These are phyloP conservation scores for Calonectria fujianensis DNA, from an alignment of 2,329 filamentous ascomycete species.

Conservation along the genomic window DNA sequence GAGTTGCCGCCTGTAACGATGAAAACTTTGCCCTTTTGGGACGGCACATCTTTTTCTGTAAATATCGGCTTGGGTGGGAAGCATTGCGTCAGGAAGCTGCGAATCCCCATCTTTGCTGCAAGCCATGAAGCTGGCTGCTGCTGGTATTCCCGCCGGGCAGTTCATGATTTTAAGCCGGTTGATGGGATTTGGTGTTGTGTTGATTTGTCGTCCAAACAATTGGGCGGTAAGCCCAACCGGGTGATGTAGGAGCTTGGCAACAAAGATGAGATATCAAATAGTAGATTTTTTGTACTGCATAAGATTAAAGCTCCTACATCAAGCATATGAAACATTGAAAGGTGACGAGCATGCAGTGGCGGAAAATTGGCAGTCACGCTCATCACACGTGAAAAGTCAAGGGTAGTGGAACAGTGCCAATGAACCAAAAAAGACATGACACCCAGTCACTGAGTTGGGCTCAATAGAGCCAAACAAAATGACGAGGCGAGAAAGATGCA, in stretches of 20 bases:
- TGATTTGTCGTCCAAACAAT: too few species aligned
- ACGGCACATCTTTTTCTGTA: slow-evolving; percentile 52
- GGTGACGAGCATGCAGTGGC: background rate
- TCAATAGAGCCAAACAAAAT: background rate
- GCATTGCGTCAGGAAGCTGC: slow-evolving; percentile 39
- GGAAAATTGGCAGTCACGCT: background rate
- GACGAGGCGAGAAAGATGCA: background rate
- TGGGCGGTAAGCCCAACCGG: too few species aligned
- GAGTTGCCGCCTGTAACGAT: slow-evolving; percentile 69
- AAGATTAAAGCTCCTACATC: background rate
- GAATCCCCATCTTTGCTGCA: slow-evolving; percentile 36
- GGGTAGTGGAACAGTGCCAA: background rate
- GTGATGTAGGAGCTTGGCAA: too few species aligned
- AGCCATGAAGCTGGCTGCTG: background rate
- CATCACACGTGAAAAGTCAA: background rate
- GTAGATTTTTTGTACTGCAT: too few species aligned
- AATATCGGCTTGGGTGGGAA: slow-evolving; percentile 49
- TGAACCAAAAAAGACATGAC: background rate
- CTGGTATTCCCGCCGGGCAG: background rate
- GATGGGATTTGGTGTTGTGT: background rate
- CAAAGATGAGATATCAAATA: too few species aligned
- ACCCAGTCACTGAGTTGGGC: background rate
- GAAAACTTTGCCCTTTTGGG: slow-evolving; percentile 57
- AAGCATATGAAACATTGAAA: background rate
- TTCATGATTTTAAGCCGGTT: background rate